Evolutionary conservation across 176 grass and related monocot species (phyloP).

Genomic region (Aechmea fasciata): DNA sequence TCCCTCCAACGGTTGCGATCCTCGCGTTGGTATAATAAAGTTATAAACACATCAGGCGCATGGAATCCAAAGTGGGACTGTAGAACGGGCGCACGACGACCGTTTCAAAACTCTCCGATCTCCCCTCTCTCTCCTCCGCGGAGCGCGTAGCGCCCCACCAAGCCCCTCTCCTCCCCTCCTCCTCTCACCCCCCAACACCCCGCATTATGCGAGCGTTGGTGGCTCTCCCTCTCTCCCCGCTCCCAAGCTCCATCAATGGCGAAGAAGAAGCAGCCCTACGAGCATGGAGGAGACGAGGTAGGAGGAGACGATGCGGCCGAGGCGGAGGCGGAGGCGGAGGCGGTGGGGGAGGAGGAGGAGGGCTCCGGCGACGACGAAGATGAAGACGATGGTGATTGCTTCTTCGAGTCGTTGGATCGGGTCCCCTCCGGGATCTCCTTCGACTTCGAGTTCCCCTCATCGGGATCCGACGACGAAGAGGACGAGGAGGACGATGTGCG

Average conservation of each 20-base stretch:
- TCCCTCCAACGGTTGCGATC: no score
- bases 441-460: slow-evolving; percentile 52
- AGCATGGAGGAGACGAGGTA: not conserved
- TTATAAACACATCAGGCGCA: no score
- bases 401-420: slow-evolving; percentile 79
- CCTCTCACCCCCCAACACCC: not conserved
- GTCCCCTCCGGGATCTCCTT: slow-evolving; percentile 65
- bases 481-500: slow-evolving; percentile 50
- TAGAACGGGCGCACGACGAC: not conserved
- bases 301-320: not conserved
- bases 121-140: not conserved
- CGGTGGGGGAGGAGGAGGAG: not conserved
- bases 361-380: not conserved
- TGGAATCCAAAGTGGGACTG: no score
- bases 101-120: not conserved
- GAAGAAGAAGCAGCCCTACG: not conserved
- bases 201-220: not conserved
- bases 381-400: slow-evolving; percentile 38
- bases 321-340: not conserved
- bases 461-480: slow-evolving; percentile 39
- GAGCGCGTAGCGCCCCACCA: no score
- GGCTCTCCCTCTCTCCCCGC: not conserved
- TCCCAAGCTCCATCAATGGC: not conserved
- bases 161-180: not conserved
- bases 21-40: no score